phyloP scores from a whole-genome alignment of 2,329 filamentous ascomycete species.

The Fusarium acutatum region DNA sequence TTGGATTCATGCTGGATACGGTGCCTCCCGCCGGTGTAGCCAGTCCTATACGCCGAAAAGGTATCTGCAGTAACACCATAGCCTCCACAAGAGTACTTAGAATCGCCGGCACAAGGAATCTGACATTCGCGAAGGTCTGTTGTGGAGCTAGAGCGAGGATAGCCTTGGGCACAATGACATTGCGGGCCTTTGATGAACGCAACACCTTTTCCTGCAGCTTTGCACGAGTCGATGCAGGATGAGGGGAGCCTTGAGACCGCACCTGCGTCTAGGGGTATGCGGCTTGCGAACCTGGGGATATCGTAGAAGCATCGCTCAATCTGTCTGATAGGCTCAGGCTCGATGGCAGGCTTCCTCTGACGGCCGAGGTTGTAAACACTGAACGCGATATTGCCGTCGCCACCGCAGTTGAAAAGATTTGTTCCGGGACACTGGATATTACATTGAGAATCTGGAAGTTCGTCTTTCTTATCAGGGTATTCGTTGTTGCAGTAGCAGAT shows the following conservation, averaged over 20 bases:
- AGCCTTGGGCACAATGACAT: conserved; percentile 1
- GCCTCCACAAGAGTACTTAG: background rate
- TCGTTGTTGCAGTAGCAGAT: background rate
- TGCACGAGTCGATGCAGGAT: background rate
- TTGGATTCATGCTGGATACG: background rate
- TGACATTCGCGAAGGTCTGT: background rate
- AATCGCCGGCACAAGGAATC: background rate
- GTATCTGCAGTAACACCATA: background rate
- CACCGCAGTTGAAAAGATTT: background rate
- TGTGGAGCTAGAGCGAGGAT: background rate
- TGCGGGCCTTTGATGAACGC: background rate
- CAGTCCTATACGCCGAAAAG: background rate
- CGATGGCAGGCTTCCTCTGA: rapidly evolving
- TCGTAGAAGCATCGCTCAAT: background rate
- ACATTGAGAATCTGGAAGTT: background rate
- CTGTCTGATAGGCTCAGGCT: background rate
- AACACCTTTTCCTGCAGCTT: background rate
- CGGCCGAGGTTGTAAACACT: background rate
- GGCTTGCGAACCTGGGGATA: background rate
- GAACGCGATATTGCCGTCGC: rapidly evolving
- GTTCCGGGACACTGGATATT: background rate
- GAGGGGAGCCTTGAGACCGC: background rate
- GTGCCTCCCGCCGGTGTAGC: background rate
- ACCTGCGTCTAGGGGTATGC: rapidly evolving
- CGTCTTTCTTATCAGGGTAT: rapidly evolving